Evolutionary conservation across 2,329 filamentous ascomycete genomes (phyloP).

Genomic region (Colletotrichum tanaceti): DNA sequence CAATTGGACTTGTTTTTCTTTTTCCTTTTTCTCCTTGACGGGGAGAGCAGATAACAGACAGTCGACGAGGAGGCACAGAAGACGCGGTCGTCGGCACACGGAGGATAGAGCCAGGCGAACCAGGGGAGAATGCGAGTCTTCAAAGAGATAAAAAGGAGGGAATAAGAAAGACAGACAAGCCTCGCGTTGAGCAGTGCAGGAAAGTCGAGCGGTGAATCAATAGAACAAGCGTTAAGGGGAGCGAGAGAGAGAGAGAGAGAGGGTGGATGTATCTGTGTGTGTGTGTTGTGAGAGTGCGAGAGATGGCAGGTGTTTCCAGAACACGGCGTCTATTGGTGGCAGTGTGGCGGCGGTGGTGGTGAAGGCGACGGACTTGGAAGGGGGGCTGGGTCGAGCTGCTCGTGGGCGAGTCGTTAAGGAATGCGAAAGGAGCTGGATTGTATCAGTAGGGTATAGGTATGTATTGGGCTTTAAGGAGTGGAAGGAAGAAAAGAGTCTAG

Average conservation of each 20-base stretch:
- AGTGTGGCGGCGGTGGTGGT: slow-evolving; percentile 12
- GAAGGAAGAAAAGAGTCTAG: background rate
- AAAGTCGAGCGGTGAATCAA: slow-evolving; percentile 1
- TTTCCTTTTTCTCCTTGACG: background rate
- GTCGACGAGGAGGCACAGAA: slow-evolving; percentile 11
- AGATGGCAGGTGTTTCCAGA: slow-evolving; percentile 40
- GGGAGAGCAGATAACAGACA: slow-evolving; percentile 26
- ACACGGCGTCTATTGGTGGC: slow-evolving; percentile 40
- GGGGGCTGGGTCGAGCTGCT: slow-evolving; percentile 8
- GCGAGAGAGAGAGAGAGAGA: too few species aligned
- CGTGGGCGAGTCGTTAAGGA: slow-evolving; percentile 2
- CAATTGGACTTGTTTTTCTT: slow-evolving; percentile 28
- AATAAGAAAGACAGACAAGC: slow-evolving; percentile 20
- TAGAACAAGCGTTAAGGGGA: slow-evolving; percentile 30
- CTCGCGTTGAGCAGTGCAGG: slow-evolving; percentile 21
- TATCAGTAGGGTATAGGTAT: background rate
- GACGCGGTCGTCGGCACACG: slow-evolving; percentile 28
- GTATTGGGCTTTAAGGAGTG: slow-evolving; percentile 30
- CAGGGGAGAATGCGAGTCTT: too few species aligned
- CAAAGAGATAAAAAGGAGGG: slow-evolving; percentile 18
- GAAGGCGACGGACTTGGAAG: slow-evolving; percentile 1
- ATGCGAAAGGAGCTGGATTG: slow-evolving; percentile 2
- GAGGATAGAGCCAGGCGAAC: background rate
- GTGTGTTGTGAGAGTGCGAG: too few species aligned
- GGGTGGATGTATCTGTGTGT: too few species aligned